These are phyloP conservation scores for Mycena rebaudengoi DNA, from an alignment of 768 basidiomycete genomes.

Conservation along the genomic window DNA sequence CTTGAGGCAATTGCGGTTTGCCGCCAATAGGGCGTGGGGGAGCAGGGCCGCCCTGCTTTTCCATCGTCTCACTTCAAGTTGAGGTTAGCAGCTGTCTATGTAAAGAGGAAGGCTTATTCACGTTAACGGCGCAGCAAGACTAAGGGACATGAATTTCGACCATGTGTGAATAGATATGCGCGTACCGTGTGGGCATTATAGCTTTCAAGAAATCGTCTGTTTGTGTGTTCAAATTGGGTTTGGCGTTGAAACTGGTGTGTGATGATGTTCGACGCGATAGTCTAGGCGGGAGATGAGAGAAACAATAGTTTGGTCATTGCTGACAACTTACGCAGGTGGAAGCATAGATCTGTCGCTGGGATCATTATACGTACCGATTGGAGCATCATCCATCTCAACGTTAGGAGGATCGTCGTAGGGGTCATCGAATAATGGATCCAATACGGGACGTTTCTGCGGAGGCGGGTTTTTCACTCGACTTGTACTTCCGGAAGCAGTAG, in stretches of 20 bases:
- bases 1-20: constrained; percentile 18
- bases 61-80: background rate
- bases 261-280: constrained; percentile 19
- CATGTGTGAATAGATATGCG: constrained; percentile 24
- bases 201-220: constrained; percentile 47
- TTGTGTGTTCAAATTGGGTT: constrained; percentile 24
- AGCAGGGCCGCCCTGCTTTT: background rate
- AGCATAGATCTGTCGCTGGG: background rate
- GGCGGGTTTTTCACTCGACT: background rate
- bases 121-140: constrained; percentile 46
- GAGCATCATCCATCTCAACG: constrained; percentile 3
- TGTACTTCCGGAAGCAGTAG: constrained; percentile 4
- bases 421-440: constrained; percentile 18
- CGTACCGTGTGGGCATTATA: constrained; percentile 53
- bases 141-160: constrained; percentile 21
- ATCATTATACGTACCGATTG: background rate
- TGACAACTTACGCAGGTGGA: constrained; percentile 10
- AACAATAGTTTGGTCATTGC: background rate
- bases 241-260: no score
- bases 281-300: constrained; percentile 19
- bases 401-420: constrained; percentile 7
- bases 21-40: background rate
- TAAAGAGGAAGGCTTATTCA: constrained; percentile 22
- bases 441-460: background rate
- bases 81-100: background rate